phyloP scores from a whole-genome alignment of 1,139 yeast genomes.

The Suhomyces kunorum region DNA sequence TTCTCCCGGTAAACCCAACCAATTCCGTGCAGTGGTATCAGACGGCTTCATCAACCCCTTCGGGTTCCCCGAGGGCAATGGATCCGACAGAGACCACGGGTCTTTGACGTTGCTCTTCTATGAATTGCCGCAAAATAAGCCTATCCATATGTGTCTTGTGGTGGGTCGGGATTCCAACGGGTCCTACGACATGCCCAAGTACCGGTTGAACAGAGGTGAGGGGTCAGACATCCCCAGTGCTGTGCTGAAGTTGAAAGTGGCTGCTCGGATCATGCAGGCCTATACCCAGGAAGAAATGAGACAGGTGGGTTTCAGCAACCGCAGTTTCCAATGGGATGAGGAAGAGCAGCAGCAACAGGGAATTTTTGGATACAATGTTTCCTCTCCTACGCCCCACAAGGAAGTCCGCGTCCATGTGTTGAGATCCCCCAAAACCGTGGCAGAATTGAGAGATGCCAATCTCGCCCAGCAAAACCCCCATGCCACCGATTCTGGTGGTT shows the following conservation, averaged over 20 bases:
- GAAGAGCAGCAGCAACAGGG: slow-evolving; percentile 43
- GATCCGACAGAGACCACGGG: slow-evolving; percentile 29
- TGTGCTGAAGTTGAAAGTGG: slow-evolving; percentile 72
- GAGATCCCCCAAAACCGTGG: slow-evolving; percentile 63
- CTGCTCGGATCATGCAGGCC: slow-evolving; percentile 90
- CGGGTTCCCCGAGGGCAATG: slow-evolving; percentile 33
- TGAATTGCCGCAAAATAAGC: slow-evolving; percentile 70
- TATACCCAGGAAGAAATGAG: slow-evolving; percentile 92
- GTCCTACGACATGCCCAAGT: slow-evolving; percentile 69
- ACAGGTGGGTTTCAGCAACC: slow-evolving; percentile 72
- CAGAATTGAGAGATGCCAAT: slow-evolving; percentile 74
- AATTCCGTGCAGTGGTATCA: slow-evolving; percentile 32
- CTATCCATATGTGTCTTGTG: slow-evolving; percentile 76
- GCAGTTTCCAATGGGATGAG: slow-evolving; percentile 79
- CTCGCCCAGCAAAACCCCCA: slow-evolving; percentile 82
- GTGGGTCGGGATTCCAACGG: slow-evolving; percentile 78
- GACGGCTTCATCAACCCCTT: slow-evolving; percentile 27
- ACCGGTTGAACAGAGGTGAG: slow-evolving; percentile 54
- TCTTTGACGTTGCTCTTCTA: slow-evolving; percentile 46
- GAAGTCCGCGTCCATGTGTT: slow-evolving; percentile 80
- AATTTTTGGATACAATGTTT: slow-evolving; percentile 39
- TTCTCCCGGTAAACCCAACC: slow-evolving; percentile 59
- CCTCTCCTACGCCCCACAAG: slow-evolving; percentile 47
- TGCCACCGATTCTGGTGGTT: slow-evolving; percentile 72
- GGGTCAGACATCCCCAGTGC: slow-evolving; percentile 77